Base-by-base conservation (phyloP, 177 flowering plant genomes). In the Tripterygium wilfordii region DNA sequence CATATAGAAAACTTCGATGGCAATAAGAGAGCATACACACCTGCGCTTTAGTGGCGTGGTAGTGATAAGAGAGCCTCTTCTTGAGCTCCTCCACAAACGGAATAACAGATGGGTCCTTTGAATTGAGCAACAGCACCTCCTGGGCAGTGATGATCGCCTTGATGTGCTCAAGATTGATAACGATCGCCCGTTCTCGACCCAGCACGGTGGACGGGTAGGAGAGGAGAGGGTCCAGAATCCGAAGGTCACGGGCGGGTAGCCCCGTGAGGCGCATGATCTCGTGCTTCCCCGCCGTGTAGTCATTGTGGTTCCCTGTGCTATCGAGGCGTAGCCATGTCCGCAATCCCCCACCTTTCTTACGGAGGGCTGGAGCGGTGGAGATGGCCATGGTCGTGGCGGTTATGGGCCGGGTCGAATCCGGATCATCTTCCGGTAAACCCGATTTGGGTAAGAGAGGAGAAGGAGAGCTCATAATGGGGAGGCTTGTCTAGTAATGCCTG, bases 101-200 rank as follows among this genome's bases (percentile, higher is more conserved):
- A 14, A 61, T 45, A 6, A 90, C 96, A 32, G 79, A 64, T 4
- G 94, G 94, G 48, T 85, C 95, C 49, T 57, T 70, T 22, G 84
- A 76, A 51, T 90, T 90, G 45, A 87, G 67, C 47, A 90, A 48
- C 25, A 87, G 54, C 8, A 87, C 96, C 53, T 87, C 96, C 18
- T 80, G 83, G 6, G 91, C 87, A 2, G 97, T 87, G 50, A 89
- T 81, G 29, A 92, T 89, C 28, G 98, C 96, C 66, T 92, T 92
- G 32, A 92, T 89, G 45, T 88, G 96, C 74, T 92, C 98, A 56
- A 92, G 60, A 56, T 92, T 92, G 55, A 88, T 80, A n/a, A 87
- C 96, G 20, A 87, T 82, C n/a, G 92, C 92, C n/a, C 65, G 58
- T 69, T 87, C 92, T 35, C 96, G 71, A 5, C 92, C 92, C 35